These are phyloP conservation scores for Entoloma clypeatum DNA, from an alignment of 1,284 basidiomycete genomes.

Conservation along the genomic window DNA sequence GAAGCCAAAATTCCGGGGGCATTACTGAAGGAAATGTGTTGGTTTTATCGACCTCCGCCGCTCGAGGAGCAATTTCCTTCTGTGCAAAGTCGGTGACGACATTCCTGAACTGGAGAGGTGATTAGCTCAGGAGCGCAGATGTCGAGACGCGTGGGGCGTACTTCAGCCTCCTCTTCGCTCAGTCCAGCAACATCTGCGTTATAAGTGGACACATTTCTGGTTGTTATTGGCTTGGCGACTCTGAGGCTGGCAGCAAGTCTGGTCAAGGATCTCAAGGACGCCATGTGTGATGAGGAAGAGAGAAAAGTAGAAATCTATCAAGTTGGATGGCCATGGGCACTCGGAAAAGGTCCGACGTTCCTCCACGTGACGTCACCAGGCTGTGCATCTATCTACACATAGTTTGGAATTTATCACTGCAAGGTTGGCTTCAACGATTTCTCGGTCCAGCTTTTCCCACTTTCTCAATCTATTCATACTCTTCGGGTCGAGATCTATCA, in stretches of 20 bases:
- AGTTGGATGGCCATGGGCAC: constrained; percentile 4
- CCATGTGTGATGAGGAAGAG: too few relatives aligned
- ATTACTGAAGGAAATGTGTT: constrained; percentile 76
- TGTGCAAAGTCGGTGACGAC: constrained; percentile 76
- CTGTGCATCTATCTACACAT: constrained; percentile 41
- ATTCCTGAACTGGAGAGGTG: constrained; percentile 63
- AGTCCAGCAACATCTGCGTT: constrained; percentile 78
- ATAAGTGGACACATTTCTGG: constrained; percentile 54
- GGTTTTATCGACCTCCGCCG: constrained; percentile 78
- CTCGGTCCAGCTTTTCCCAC: constrained; percentile 74
- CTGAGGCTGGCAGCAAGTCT: constrained; percentile 5
- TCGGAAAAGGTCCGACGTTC: not conserved
- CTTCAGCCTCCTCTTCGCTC: constrained; percentile 80
- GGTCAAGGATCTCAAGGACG: constrained; percentile 11
- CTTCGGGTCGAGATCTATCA: constrained; percentile 90
- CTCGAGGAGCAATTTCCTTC: constrained; percentile 77
- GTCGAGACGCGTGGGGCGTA: constrained; percentile 31
- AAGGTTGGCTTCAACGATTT: constrained; percentile 56
- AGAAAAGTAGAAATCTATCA: not conserved
- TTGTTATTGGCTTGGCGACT: not conserved
- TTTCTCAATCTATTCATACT: constrained; percentile 58
- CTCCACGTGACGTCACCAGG: constrained; percentile 4
- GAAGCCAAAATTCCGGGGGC: constrained; percentile 2
- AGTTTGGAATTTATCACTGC: constrained; percentile 27
- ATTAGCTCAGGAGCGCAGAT: not conserved